Base-by-base conservation (phyloP, 192 early-diverging fungal genomes). In the Mycoemilia scoparia region DNA sequence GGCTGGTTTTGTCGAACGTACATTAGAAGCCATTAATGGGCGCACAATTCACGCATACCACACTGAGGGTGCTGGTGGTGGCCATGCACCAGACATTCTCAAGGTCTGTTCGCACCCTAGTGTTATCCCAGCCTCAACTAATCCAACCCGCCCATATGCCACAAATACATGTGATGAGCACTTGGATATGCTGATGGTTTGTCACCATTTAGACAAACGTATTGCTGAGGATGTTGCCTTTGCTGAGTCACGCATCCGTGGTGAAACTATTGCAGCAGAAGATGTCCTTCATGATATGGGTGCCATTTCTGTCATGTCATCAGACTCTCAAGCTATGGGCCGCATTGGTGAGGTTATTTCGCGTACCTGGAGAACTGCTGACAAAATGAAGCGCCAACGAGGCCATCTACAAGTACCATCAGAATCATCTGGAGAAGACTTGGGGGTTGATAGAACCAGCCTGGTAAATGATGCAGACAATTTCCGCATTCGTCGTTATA, bases 171-270 rank as follows among this genome's bases (percentile, higher is more conserved):
- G 91, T 28, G 92, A 97, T 55, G 92, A 97, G 49, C 92, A 97
- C 51, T 69, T 97, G 14, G 92, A 97, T 44, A 93, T 97, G 92
- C 66, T 97, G 12, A 92, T 93, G 89, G 84, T 93, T 3, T 97
- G 92, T 53, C 92, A 97, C 53, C 92, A 97, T 45, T 62, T 97
- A 37, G 81, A 78, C 40, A 81, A 77, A 54, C 74, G 75, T 35
- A 77, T 97, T 27, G 86, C 92, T 6, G 92, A 97, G 52, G 92
- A 97, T 50, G 77, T 97, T 15, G 79, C 87, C 8, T 97, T 97
- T 68, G 92, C 92, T 5, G 92, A 97, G 49, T 79, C 75, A 42
- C 69, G 92, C 22, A 97, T 97, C 48, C 71, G 92, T 12, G 89
- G 79, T 7, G 89, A 97, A 49, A 97, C 92, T 2, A 97, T 97